Percentiles rank a stretch among this genome's conserved stretches.
Evolutionary conservation across 1,284 basidiomycete genomes (phyloP).

Genomic region (Wolfiporia cocos): DNA sequence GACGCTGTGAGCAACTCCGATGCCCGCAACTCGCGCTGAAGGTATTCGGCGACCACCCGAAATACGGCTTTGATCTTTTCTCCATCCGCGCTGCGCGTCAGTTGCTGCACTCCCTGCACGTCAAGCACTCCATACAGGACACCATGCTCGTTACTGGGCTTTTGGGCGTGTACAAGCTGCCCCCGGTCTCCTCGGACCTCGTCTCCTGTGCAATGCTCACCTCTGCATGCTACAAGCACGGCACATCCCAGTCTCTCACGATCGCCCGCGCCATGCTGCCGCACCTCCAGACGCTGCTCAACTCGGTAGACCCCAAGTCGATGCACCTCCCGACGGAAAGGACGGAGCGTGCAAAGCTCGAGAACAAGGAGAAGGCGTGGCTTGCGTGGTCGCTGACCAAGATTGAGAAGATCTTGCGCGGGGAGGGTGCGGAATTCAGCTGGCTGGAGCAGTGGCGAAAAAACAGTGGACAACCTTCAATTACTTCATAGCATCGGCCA

Average conservation of each 20-base stretch:
- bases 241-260: slow-evolving; percentile 28
- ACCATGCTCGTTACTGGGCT: slow-evolving; percentile 43
- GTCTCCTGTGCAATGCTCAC: slow-evolving; percentile 50
- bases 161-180: slow-evolving; percentile 45
- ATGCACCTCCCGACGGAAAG: slow-evolving; percentile 21
- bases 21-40: slow-evolving; percentile 50
- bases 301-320: slow-evolving; percentile 20
- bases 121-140: slow-evolving; percentile 38
- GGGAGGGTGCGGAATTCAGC: slow-evolving; percentile 16
- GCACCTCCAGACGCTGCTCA: slow-evolving; percentile 31
- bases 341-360: slow-evolving; percentile 13
- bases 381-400: slow-evolving; percentile 22
- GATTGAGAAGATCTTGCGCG: slow-evolving; percentile 21
- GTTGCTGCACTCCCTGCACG: slow-evolving; percentile 38
- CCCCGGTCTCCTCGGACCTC: slow-evolving; percentile 47
- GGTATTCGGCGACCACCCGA: slow-evolving; percentile 55
- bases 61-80: slow-evolving; percentile 51
- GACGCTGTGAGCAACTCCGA: slow-evolving; percentile 50
- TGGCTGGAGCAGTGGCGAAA: slow-evolving; percentile 25
- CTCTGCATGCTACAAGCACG: slow-evolving; percentile 40
- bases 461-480: slow-evolving; percentile 14
- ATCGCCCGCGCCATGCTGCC: slow-evolving; percentile 40
- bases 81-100: slow-evolving; percentile 43
- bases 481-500: background rate
- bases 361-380: slow-evolving; percentile 24